phyloP scores from a whole-genome alignment of 2,329 filamentous ascomycete species.

The Calonectria pteridis region DNA sequence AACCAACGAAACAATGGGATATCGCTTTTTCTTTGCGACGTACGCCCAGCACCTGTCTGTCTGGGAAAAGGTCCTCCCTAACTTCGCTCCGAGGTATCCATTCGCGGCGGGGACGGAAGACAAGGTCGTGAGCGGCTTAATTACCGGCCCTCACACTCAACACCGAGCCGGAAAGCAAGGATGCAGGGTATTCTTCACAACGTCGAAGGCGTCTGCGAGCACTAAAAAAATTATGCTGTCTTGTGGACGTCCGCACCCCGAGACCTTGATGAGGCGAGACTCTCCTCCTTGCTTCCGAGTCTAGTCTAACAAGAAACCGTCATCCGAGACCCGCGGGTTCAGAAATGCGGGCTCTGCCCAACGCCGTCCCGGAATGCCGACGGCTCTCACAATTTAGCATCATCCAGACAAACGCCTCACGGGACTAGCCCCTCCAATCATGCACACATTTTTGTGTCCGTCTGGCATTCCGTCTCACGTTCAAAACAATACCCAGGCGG shows the following conservation, averaged over 20 bases:
- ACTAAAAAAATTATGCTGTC: conserved; percentile 10
- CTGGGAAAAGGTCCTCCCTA: background rate
- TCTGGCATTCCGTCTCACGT: background rate
- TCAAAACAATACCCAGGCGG: background rate
- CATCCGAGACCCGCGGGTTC: conserved; percentile 1
- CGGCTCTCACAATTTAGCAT: background rate
- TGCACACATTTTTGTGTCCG: background rate
- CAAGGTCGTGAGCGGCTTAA: conserved; percentile 15
- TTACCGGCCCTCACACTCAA: conserved; percentile 13
- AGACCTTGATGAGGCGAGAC: background rate
- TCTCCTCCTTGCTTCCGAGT: background rate
- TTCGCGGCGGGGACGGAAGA: conserved; percentile 3
- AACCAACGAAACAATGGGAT: background rate
- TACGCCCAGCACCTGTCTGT: background rate
- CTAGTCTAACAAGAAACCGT: background rate
- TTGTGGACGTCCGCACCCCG: background rate
- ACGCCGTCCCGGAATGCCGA: conserved; percentile 1
- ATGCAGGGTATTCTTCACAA: conserved; percentile 2
- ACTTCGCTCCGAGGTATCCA: background rate
- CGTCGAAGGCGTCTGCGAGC: background rate
- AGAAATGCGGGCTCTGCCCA: background rate
- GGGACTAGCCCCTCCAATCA: background rate
- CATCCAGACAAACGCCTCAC: background rate
- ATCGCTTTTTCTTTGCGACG: background rate
- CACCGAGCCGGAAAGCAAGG: background rate